These are phyloP conservation scores for Oryza glaberrima DNA, from an alignment of 176 grass and related monocot genomes.

Conservation along the genomic window DNA sequence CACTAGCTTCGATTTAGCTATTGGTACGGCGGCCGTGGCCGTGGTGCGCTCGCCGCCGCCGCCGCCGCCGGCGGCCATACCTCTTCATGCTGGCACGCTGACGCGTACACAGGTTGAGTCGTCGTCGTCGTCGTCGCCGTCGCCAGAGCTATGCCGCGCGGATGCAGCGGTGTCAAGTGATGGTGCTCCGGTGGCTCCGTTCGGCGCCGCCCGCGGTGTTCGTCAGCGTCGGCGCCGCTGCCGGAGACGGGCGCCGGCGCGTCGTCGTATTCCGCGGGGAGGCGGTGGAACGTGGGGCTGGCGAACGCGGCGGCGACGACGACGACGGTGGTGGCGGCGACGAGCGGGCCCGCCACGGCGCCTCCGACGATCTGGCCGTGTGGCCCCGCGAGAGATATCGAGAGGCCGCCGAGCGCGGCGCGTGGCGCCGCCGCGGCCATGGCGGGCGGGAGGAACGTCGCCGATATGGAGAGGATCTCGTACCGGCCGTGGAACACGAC, in stretches of 20 bases:
- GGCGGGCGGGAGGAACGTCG: conserved; percentile 68
- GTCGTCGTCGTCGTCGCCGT: conserved; percentile 1
- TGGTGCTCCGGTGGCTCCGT: conserved; percentile 10
- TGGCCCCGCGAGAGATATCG: conserved; percentile 66
- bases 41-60: background rate
- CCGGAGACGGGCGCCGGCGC: conserved; percentile 44
- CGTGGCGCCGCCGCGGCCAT: conserved; percentile 39
- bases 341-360: conserved; percentile 57
- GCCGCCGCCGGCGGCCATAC: conserved; percentile 19
- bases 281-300: conserved; percentile 52
- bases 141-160: conserved; percentile 9
- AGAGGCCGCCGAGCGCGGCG: conserved; percentile 32
- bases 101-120: conserved; percentile 12
- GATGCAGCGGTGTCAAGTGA: background rate
- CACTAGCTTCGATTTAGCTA: background rate
- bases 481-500: conserved; percentile 69
- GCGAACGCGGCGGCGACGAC: conserved; percentile 45
- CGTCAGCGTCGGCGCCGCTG: conserved; percentile 39
- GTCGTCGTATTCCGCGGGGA: conserved; percentile 53
- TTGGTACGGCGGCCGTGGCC: conserved; percentile 33
- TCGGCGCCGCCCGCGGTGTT: conserved; percentile 22
- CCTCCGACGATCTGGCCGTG: conserved; percentile 84
- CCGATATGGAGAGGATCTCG: conserved; percentile 84
- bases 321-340: conserved; percentile 71
- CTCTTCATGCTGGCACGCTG: conserved; percentile 29